These are phyloP conservation scores for Myxozyma nipponensis DNA, from an alignment of 805 yeast species.

Conservation along the genomic window DNA sequence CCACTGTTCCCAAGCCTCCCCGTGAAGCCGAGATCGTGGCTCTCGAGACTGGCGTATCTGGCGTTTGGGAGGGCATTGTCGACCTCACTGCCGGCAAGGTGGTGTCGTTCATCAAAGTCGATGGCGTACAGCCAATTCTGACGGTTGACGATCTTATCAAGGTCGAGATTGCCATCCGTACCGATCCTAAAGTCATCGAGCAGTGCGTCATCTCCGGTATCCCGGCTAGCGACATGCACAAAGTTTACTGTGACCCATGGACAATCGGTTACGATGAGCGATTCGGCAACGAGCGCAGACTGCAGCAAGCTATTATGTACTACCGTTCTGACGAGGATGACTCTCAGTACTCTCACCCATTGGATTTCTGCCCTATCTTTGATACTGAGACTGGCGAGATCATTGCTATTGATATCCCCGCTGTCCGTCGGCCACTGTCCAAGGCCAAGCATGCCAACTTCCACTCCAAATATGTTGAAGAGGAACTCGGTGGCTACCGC, in stretches of 20 bases:
- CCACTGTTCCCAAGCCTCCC: slow-evolving; percentile 54
- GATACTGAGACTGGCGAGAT: slow-evolving; percentile 69
- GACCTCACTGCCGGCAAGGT: slow-evolving; percentile 51
- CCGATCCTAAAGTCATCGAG: slow-evolving; percentile 66
- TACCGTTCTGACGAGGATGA: slow-evolving; percentile 74
- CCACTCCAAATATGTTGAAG: slow-evolving; percentile 60
- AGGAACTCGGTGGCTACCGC: slow-evolving; percentile 58
- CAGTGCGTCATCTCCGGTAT: slow-evolving; percentile 70
- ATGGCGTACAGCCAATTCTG: slow-evolving; percentile 70
- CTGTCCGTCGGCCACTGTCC: slow-evolving; percentile 66
- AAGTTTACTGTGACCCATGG: slow-evolving; percentile 66
- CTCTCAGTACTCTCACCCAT: slow-evolving; percentile 62
- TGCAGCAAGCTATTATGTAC: slow-evolving; percentile 78
- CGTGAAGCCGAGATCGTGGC: slow-evolving; percentile 65
- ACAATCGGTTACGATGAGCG: slow-evolving; percentile 69
- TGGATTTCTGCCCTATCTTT: slow-evolving; percentile 78
- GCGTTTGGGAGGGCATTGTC: slow-evolving; percentile 68
- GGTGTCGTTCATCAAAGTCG: slow-evolving; percentile 46
- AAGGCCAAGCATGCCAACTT: slow-evolving; percentile 65
- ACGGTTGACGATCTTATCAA: slow-evolving; percentile 62
- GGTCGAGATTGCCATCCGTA: slow-evolving; percentile 63
- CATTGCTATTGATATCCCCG: slow-evolving; percentile 70
- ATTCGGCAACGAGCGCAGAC: slow-evolving; percentile 71
- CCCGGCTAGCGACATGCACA: slow-evolving; percentile 57
- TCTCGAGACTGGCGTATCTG: slow-evolving; percentile 51